Evolutionary conservation across 768 basidiomycete species (phyloP).

Genomic region (Candolleomyces eurysporus): DNA sequence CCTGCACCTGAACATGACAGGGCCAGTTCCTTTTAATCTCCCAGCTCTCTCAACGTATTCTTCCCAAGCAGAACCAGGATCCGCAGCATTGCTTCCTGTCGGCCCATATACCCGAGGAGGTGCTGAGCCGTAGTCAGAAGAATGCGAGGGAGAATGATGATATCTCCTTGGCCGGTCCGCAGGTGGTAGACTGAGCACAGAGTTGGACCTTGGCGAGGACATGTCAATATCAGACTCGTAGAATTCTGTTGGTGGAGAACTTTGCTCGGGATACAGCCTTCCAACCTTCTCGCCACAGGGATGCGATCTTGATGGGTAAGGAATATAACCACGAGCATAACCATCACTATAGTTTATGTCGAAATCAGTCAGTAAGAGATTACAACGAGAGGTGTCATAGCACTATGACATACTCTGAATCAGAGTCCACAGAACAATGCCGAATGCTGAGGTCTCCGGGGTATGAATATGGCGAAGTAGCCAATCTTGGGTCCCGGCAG

Average conservation of each 20-base stretch:
- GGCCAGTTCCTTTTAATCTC: constrained; percentile 4
- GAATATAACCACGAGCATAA: not conserved
- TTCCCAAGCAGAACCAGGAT: constrained; percentile 8
- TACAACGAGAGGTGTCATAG: not conserved
- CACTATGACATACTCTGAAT: constrained; percentile 2
- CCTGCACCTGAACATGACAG: constrained; percentile 7
- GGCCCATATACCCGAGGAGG: too few relatives aligned
- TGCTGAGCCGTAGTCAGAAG: not conserved
- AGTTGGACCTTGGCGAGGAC: not conserved
- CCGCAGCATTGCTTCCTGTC: too few relatives aligned
- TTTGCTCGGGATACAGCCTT: not conserved
- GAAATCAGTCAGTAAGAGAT: not conserved
- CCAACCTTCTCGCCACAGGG: not conserved
- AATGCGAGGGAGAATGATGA: not conserved
- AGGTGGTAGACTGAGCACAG: not conserved
- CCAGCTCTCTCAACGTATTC: constrained; percentile 9
- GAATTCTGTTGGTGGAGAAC: not conserved
- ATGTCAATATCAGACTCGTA: not conserved
- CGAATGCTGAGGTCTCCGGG: not conserved
- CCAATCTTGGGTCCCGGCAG: too few relatives aligned
- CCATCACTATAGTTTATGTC: not conserved
- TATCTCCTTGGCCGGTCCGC: not conserved
- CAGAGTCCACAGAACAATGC: not conserved
- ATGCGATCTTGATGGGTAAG: not conserved
- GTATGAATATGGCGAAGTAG: too few relatives aligned